Evolutionary conservation across 1,139 yeast species (phyloP), one percentile per base, ranked within the genome.

Genomic region (Lodderomyces orthopsilosis): DNA sequence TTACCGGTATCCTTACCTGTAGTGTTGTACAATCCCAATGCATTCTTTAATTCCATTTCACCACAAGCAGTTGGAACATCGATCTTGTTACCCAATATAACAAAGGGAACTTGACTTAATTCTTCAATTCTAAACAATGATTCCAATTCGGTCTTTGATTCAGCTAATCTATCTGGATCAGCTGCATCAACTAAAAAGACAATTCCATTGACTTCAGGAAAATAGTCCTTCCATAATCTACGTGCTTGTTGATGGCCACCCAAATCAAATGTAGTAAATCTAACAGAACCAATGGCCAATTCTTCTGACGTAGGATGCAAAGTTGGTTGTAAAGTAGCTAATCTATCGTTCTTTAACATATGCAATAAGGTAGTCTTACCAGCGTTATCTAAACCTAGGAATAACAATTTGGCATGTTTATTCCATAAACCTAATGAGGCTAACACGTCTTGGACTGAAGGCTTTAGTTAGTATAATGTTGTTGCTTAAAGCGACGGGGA

Each of bases 171-270:
- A 62, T 85, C 96, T 39, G 95, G 84, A 63, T 93, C 98, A 47
- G 98, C 98, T 45, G 96, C 95, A 64, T 93, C 99, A 35, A 93
- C 98, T 50, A 94, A 77, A 68, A 88, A 94, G 23, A 93, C 98
- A 57, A 93, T 93, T 43, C 98, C 98, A 66, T 90, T 87, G 45
- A 93, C 98, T 69, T 93, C 98, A 44, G 98, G 99, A 83, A 94
- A 93, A 68, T 93, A 93, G 66, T 93, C 98, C 66, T 90, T 91
- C 99, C 99, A 93, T 62, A 93, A 82, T 71, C 98, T 89, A 74
- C 99, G 91, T 40, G 98, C 98, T 70, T 91, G 97, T 65, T 81
- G 85, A 74, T 93, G 98, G 36, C 99, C 99, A 66, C 99, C 99
- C 59, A 93, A 78, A 68, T 93, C 99, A 58, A 93, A 93, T 35